These are phyloP conservation scores for Neofusicoccum umdonicola DNA, from an alignment of 2,329 filamentous ascomycete species.

Conservation along the genomic window DNA sequence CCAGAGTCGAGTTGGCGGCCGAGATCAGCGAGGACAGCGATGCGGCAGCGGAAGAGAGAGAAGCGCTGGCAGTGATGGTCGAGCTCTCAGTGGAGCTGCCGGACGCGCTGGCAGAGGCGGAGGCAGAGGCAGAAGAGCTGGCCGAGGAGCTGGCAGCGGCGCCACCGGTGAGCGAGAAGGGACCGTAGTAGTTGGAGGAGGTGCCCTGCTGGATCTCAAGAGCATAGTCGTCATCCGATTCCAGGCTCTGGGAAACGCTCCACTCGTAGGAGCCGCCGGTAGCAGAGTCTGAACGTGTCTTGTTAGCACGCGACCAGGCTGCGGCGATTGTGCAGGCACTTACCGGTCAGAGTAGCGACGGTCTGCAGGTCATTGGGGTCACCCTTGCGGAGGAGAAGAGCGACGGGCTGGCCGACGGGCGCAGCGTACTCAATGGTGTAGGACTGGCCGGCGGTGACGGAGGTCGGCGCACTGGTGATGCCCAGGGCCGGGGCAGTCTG, in stretches of 20 bases:
- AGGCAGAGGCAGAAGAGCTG: constrained; percentile 27
- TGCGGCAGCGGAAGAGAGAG: constrained; percentile 27
- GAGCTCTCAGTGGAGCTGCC: constrained; percentile 24
- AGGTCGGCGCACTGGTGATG: constrained; percentile 51
- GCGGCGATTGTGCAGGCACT: constrained; percentile 21
- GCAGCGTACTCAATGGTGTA: constrained; percentile 50
- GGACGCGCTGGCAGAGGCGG: constrained; percentile 20
- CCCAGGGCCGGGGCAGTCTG: constrained; percentile 32
- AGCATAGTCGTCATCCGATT: constrained; percentile 53
- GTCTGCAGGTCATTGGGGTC: constrained; percentile 49
- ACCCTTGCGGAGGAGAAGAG: constrained; percentile 57
- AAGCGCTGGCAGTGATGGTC: constrained; percentile 30
- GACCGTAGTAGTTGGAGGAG: constrained; percentile 56
- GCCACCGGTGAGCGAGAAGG: constrained; percentile 46
- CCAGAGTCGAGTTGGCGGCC: constrained; percentile 22
- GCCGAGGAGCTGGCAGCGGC: constrained; percentile 55
- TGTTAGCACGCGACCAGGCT: constrained; percentile 20
- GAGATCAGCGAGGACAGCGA: constrained; percentile 30
- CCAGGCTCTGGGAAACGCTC: constrained; percentile 47
- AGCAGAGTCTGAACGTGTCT: constrained; percentile 34
- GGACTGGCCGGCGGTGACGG: constrained; percentile 49
- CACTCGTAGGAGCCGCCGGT: constrained; percentile 51
- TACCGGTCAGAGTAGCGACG: constrained; percentile 50
- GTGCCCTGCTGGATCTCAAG: constrained; percentile 56
- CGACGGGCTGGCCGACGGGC: constrained; percentile 48